phyloP scores from a whole-genome alignment of 2,329 filamentous ascomycete genomes.

The Stagonosporopsis vannaccii region DNA sequence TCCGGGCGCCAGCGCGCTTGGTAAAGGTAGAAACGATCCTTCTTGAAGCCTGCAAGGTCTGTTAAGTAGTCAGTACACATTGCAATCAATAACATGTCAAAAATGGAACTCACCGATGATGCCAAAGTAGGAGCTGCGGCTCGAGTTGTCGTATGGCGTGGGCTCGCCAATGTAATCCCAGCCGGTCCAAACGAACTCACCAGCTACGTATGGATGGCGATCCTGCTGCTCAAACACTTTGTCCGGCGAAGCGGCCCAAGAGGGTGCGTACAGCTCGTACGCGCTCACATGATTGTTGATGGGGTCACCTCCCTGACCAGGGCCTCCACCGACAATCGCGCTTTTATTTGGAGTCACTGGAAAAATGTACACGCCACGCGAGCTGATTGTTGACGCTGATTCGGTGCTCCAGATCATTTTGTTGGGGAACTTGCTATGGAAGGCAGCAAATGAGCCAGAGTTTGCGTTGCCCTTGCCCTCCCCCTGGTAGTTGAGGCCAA shows the following conservation, averaged over 20 bases:
- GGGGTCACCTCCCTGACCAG: slow-evolving; percentile 46
- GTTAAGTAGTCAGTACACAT: background rate
- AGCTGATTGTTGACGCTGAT: slow-evolving; percentile 54
- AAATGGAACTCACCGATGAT: slow-evolving; percentile 49
- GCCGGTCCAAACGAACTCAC: slow-evolving; percentile 63
- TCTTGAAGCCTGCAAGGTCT: slow-evolving; percentile 64
- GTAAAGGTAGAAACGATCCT: slow-evolving; percentile 64
- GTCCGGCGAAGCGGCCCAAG: slow-evolving; percentile 60
- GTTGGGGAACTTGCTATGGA: slow-evolving; percentile 55
- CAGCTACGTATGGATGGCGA: slow-evolving; percentile 58
- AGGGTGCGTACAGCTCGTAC: slow-evolving; percentile 61
- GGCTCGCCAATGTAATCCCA: slow-evolving; percentile 62
- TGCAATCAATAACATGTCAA: no score
- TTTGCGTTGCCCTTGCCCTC: slow-evolving; percentile 53
- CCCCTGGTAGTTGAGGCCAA: slow-evolving; percentile 65
- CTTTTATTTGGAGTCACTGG: slow-evolving; percentile 55
- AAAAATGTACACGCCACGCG: slow-evolving; percentile 62
- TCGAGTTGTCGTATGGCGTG: slow-evolving; percentile 56
- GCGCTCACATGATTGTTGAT: slow-evolving; percentile 52
- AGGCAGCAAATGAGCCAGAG: slow-evolving; percentile 54
- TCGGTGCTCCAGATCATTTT: slow-evolving; percentile 53
- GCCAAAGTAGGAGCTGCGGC: slow-evolving; percentile 62
- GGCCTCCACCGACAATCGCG: slow-evolving; percentile 49
- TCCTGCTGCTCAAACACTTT: slow-evolving; percentile 63
- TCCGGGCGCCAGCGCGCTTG: slow-evolving; percentile 62